Evolutionary conservation across 805 yeast species (phyloP), one percentile per base, ranked within the genome.

Genomic region (Cyberlindnera euphorbiae): DNA sequence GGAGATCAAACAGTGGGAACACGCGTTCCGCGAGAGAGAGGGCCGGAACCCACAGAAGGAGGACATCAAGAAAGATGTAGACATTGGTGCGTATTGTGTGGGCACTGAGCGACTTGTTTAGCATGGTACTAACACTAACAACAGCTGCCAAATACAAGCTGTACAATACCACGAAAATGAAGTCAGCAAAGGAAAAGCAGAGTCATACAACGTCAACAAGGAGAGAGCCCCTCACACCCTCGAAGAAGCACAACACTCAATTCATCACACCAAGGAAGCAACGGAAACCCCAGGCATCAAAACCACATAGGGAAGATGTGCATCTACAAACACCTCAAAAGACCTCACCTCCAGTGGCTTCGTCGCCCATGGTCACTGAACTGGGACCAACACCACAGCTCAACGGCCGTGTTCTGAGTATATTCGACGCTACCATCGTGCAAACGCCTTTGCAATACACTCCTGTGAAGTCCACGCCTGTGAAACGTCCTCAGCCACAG

Each of bases 301-400:
- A 21, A 11, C 24, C 24, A 11, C 8, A 8, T 8, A 24, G 26
- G 14, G 13, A 7, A 24, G 13, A 7, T 10, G 26, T 9, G 13
- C 35, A 46, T 14, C 28, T 47, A 17, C 29, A 41, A 6, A 50
- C 55, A 3, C 54, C 55, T 8, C 47, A 47, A 21, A 46, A 47
- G 33, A 47, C 55, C 4, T 49, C 55, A 7, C 52, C 58, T 8
- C 27, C 39, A 4, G 23, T 22, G 2, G 31, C 44, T 7, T 30
- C 34, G 28, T 35, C 46, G 8, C 46, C 41, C 8, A 14, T 31
- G 4, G 34, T 41, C 7, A 33, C 50, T 0, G 82, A 77, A 41
- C 54, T 85, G 10, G 95, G 95, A 0, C 96, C 96, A 1, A 86
- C 96, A 0, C 96, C 96, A 0, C 95, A 86, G 48, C 69, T 85